Percentiles rank a stretch among this genome's conserved stretches.
Evolutionary conservation across 345 rosid species (phyloP).

Genomic region (Gossypium bickii): DNA sequence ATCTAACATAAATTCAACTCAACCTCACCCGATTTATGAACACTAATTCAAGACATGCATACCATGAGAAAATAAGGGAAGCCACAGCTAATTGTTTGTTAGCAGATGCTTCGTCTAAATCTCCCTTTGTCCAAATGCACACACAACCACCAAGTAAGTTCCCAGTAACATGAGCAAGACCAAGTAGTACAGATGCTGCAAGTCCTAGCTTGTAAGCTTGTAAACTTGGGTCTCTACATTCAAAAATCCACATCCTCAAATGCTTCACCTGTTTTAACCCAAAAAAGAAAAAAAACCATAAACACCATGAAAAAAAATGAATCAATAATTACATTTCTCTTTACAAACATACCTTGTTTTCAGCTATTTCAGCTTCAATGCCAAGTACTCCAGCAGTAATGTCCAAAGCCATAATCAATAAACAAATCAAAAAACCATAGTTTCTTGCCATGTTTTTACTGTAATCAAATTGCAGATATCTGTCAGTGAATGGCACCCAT

Average conservation of each 20-base stretch:
- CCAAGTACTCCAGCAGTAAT: constrained; percentile 53
- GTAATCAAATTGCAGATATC: too few species aligned
- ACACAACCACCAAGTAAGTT: constrained; percentile 71
- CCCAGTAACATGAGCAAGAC: constrained; percentile 55
- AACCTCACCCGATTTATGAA: too few species aligned
- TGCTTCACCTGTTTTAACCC: constrained; percentile 55
- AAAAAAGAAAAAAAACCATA: neutral
- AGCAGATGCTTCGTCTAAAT: constrained; percentile 42
- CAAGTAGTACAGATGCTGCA: constrained; percentile 62
- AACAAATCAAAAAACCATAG: constrained; percentile 34
- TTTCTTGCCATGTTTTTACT: constrained; percentile 27
- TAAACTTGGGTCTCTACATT: constrained; percentile 74
- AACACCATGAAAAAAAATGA: too few species aligned
- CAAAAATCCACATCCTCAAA: constrained; percentile 62
- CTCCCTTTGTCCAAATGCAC: constrained; percentile 55
- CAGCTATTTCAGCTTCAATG: constrained; percentile 51
- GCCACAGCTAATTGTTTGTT: constrained; percentile 73
- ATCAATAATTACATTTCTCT: neutral
- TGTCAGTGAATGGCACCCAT: too few species aligned
- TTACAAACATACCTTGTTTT: constrained; percentile 40
- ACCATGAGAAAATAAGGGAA: constrained; percentile 86
- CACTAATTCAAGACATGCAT: neutral
- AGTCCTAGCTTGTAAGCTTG: constrained; percentile 71
- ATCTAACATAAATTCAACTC: too few species aligned
- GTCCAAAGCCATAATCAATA: constrained; percentile 51